These are phyloP conservation scores for Venturia aucupariae DNA, from an alignment of 2,329 filamentous ascomycete species.

Conservation along the genomic window DNA sequence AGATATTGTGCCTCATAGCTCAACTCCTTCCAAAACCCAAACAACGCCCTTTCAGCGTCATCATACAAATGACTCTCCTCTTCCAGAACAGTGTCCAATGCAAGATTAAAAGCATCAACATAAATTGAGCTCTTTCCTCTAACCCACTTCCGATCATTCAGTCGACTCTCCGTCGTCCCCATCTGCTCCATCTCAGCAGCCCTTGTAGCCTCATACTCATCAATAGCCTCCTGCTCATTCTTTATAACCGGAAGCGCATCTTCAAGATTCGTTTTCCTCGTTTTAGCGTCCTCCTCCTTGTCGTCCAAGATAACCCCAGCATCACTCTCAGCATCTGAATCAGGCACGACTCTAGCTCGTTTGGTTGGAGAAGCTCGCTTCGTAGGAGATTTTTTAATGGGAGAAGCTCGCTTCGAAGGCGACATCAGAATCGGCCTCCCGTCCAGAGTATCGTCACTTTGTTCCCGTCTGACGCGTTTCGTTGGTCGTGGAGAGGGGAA, in stretches of 20 bases:
- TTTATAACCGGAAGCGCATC: slow-evolving; percentile 59
- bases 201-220: slow-evolving; percentile 66
- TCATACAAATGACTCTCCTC: slow-evolving; percentile 87
- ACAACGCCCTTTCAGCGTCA: slow-evolving; percentile 65
- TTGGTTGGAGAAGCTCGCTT: slow-evolving; percentile 20
- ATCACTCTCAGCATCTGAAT: slow-evolving; percentile 33
- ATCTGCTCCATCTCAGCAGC: slow-evolving; percentile 34
- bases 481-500: slow-evolving; percentile 23
- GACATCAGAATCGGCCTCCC: slow-evolving; percentile 2
- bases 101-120: slow-evolving; percentile 92
- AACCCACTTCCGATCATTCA: slow-evolving; percentile 56
- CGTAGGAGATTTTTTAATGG: slow-evolving; percentile 19
- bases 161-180: slow-evolving; percentile 35
- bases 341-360: slow-evolving; percentile 26
- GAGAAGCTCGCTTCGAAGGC: slow-evolving; percentile 17
- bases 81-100: slow-evolving; percentile 77
- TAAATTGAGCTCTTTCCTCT: slow-evolving; percentile 83
- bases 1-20: slow-evolving; percentile 84
- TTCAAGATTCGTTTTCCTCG: slow-evolving; percentile 42
- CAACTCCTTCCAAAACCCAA: slow-evolving; percentile 63
- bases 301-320: slow-evolving; percentile 20
- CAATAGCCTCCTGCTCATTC: slow-evolving; percentile 61
- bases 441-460: slow-evolving; percentile 19
- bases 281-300: slow-evolving; percentile 18
- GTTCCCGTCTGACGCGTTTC: slow-evolving; percentile 33